Conservation (phyloP, 2,329 filamentous ascomycete genomes). For the Tetracladium maxilliforme region DNA sequence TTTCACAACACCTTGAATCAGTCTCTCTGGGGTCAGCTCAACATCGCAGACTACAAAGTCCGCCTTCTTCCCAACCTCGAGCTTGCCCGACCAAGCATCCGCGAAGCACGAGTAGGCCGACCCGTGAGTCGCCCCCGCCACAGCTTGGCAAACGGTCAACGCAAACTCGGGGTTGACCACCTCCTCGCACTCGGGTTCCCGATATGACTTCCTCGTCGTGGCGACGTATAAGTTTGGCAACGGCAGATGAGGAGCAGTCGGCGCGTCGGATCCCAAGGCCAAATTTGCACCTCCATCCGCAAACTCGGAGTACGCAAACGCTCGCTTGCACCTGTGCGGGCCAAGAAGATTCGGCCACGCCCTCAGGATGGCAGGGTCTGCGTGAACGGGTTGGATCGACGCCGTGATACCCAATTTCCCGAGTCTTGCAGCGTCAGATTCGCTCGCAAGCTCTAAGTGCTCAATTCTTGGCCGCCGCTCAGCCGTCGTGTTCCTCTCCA, state of each 20-base stretch:
- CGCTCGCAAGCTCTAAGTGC: conserved; percentile 44
- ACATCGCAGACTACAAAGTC: conserved; percentile 42
- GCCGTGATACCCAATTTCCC: conserved; percentile 44
- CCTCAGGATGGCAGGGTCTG: conserved; percentile 43
- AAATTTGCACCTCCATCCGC: conserved; percentile 34
- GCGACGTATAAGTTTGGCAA: conserved; percentile 43
- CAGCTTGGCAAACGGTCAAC: conserved; percentile 34
- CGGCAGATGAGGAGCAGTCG: conserved; percentile 39
- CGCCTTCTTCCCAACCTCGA: conserved; percentile 35
- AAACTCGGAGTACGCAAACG: conserved; percentile 50
- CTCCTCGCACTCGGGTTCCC: conserved; percentile 25
- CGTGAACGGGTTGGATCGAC: conserved; percentile 41
- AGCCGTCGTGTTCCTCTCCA: conserved; percentile 26
- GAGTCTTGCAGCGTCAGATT: conserved; percentile 37
- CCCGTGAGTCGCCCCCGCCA: conserved; percentile 37
- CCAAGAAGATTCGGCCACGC: conserved; percentile 47
- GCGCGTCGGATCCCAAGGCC: conserved; percentile 43
- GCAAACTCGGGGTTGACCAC: conserved; percentile 36
- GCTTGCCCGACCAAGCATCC: conserved; percentile 34
- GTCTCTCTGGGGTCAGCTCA: conserved; percentile 27
- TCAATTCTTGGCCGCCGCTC: conserved; percentile 45
- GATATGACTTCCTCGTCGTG: conserved; percentile 38
- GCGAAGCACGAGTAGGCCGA: conserved; percentile 43
- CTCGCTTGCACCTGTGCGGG: conserved; percentile 33
- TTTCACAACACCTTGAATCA: conserved; percentile 27